Percentiles rank a stretch among this genome's conserved stretches.
Conservation (phyloP, 768 basidiomycete genomes). For the Cubamyces sp. region DNA sequence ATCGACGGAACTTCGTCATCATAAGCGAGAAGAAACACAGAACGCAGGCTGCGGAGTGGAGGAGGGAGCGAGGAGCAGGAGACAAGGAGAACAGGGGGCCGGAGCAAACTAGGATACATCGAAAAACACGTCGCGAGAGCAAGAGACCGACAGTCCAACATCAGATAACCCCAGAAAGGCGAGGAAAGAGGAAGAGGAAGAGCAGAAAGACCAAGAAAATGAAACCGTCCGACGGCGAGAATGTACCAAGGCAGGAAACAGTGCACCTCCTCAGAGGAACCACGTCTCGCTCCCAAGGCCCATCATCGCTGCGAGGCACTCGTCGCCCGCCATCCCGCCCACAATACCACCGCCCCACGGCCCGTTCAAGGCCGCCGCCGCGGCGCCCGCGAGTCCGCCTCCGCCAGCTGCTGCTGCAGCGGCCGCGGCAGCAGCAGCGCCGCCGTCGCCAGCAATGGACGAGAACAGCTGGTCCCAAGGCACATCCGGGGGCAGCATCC, state of each 20-base stretch:
- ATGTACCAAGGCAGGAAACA: background rate
- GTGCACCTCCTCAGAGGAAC: conserved; percentile 8
- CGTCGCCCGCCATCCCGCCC: conserved; percentile 22
- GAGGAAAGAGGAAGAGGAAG: background rate
- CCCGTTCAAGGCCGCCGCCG: conserved; percentile 5
- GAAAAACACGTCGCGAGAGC: background rate
- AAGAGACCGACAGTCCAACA: background rate
- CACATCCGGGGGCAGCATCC: conserved; percentile 10
- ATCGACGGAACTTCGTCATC: background rate
- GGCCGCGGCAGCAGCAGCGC: background rate
- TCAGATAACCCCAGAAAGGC: background rate
- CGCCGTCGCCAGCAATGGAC: background rate
- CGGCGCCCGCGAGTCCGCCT: background rate
- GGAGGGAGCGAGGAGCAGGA: too few species aligned
- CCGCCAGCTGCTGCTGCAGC: too few species aligned
- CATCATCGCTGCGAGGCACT: conserved; percentile 25
- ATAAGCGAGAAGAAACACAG: too few species aligned
- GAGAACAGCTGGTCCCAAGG: conserved; percentile 21
- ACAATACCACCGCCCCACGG: conserved; percentile 9
- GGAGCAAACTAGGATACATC: background rate
- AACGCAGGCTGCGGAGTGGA: too few species aligned
- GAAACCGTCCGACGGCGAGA: background rate
- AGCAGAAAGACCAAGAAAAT: background rate
- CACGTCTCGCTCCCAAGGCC: conserved; percentile 21
- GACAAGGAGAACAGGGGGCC: background rate